Base-by-base conservation (phyloP, 768 basidiomycete genomes). In the Boletellus emodensis region DNA sequence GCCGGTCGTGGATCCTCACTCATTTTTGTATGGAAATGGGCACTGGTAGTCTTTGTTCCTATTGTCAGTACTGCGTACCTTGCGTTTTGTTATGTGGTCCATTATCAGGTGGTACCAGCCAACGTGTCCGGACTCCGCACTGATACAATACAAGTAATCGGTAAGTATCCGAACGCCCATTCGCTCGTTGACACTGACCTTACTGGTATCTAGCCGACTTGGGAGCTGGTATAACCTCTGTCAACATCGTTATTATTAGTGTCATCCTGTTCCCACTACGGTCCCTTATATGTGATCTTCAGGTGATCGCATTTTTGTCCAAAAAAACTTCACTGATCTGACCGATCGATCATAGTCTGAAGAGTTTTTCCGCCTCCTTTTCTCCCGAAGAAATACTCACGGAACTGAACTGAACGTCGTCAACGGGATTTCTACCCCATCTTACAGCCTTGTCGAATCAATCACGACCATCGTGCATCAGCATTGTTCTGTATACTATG, bases 351-450 rank as follows among this genome's bases (percentile, higher is more conserved):
- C 2, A 26, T 43, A 58, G 57, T 54, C 56, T 8, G 57, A 58
- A 43, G 57, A 58, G 43, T 58, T 54, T 43, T 58, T 58, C 32
- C 56, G 57, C n/a, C 52, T 58, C 8, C 57, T 58, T 24, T 44
- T 36, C 15, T 15, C 30, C 18, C 37, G n/a, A 30, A 51, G 4
- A 36, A 30, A 51, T n/a, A 30, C n/a, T 36, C 28, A 12, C 1
- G 49, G 57, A 11, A 37, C 54, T n/a, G n/a, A 48, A 5, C 28
- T 59, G 24, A 37, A 13, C n/a, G 11, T 34, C 2, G 20, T 59
- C 44, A 59, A 58, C 28, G 57, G 43, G 14, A 58, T 58, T 48
- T 58, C 57, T 20, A 54, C 39, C 36, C 15, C 44, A 12, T 58
- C 57, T 14, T 54, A 54, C 2, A 33, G 48, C 26, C 2, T 54